Base-by-base conservation (phyloP, 1,284 basidiomycete genomes). In the Puccinia novopanici region DNA sequence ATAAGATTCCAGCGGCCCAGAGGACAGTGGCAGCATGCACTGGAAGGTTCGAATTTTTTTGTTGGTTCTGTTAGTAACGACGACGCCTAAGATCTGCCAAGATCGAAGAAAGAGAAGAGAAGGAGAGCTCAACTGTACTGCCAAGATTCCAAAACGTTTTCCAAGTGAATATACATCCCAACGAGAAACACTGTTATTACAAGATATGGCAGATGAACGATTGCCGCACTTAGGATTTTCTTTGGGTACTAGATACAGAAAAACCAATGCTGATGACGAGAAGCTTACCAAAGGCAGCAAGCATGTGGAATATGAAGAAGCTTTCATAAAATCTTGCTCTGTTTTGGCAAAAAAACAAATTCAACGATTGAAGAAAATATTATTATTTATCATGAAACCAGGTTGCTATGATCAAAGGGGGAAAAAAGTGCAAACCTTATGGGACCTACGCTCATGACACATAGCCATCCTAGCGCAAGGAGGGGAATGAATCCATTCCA, bases 281-380 rank as follows among this genome's bases (percentile, higher is more conserved):
- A 37, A 45, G 45, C 70, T 80, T 48, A 80, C 78, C 52, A 12
- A 80, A 37, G 15, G 78, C 68, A 17, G 78, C 70, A 34, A 73
- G 48, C 55, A 80, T 80, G 50, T 80, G 78, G 17, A 72, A 65
- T 22, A 73, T 48, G 61, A 63, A 80, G 50, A 80, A 80, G 22
- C 24, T 37, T 73, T 80, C 78, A 73, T 80, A 80, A 27, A 80
- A 80, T 48, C 68, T 45, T 50, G 55, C 55, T n/a, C 78, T 80
- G 68, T n/a, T 17, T n/a, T n/a, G n/a, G n/a, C n/a, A n/a, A n/a
- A n/a, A n/a, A n/a, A n/a, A n/a, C n/a, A n/a, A n/a, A n/a, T 67
- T 42, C 15, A n/a, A n/a, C n/a, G n/a, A n/a, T n/a, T n/a, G n/a
- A n/a, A n/a, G n/a, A n/a, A n/a, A n/a, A n/a, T n/a, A n/a, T n/a